Evolutionary conservation across 2,329 filamentous ascomycete genomes (phyloP).

Genomic region (Calonectria fujianensis): DNA sequence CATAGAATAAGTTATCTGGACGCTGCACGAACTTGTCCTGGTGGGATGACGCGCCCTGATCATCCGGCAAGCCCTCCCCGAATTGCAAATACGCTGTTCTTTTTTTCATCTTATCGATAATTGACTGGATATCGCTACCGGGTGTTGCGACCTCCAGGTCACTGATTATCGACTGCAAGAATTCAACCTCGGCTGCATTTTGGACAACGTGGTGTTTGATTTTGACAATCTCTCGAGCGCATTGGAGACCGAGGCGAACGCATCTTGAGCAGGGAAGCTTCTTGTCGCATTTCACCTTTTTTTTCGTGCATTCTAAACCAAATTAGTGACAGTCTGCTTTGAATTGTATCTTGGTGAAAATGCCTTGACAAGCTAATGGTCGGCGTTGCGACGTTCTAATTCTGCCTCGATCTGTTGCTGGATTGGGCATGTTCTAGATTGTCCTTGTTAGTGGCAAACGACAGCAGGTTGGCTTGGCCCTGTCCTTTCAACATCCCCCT

Average conservation of each 20-base stretch:
- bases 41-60: neutral
- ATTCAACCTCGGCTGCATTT: constrained; percentile 15
- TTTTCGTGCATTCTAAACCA: constrained; percentile 19
- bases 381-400: constrained; percentile 26
- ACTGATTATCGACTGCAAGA: constrained; percentile 3
- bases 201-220: constrained; percentile 6
- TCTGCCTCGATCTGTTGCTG: neutral
- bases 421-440: neutral
- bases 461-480: neutral
- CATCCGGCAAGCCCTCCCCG: neutral
- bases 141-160: neutral
- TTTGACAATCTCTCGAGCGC: constrained; percentile 22
- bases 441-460: neutral
- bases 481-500: too few species aligned
- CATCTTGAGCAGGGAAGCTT: constrained; percentile 27
- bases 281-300: constrained; percentile 32
- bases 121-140: neutral
- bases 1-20: neutral
- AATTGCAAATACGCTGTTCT: constrained; percentile 12
- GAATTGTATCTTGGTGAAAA: neutral
- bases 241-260: neutral
- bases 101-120: neutral
- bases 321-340: neutral
- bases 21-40: neutral
- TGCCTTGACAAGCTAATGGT: constrained; percentile 25